A percentile compares a stretch with the other conserved stretches of the same genome.
Conservation (phyloP, 208 protist genomes). For the Trypanosoma boissoni region DNA sequence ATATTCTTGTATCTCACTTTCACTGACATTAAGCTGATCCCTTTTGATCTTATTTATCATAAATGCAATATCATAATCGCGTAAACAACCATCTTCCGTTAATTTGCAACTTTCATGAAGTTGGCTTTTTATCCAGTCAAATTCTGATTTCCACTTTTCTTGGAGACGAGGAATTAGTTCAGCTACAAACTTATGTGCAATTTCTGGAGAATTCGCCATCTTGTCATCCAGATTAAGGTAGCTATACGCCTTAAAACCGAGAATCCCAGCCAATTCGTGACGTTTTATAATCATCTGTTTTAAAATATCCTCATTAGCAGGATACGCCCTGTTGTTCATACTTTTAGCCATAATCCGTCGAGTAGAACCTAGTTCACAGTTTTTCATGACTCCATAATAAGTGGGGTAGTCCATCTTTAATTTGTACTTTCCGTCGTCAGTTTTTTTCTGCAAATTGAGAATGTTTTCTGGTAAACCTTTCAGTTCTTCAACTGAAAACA, state of each 20-base stretch:
- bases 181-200: constrained; percentile 59
- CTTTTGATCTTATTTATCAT: constrained; percentile 82
- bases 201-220: constrained; percentile 77
- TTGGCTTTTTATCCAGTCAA: constrained; percentile 58
- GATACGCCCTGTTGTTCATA: constrained; percentile 76
- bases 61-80: constrained; percentile 77
- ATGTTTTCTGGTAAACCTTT: constrained; percentile 59
- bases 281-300: constrained; percentile 68
- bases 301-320: constrained; percentile 54
- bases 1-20: constrained; percentile 84
- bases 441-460: constrained; percentile 36
- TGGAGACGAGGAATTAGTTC: constrained; percentile 65
- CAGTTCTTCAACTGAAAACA: constrained; percentile 49
- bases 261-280: constrained; percentile 51
- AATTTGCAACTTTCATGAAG: constrained; percentile 71
- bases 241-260: constrained; percentile 72
- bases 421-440: constrained; percentile 38
- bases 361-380: constrained; percentile 77
- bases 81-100: constrained; percentile 49
- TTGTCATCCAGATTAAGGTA: constrained; percentile 71
- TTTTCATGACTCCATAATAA: constrained; percentile 83
- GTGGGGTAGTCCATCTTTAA: constrained; percentile 88
- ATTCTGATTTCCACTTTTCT: constrained; percentile 69
- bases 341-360: constrained; percentile 46
- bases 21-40: constrained; percentile 75